Evolutionary conservation across 2,329 filamentous ascomycete genomes (phyloP), one percentile per base, ranked within the genome.

Genomic region (Trichoderma gracile): DNA sequence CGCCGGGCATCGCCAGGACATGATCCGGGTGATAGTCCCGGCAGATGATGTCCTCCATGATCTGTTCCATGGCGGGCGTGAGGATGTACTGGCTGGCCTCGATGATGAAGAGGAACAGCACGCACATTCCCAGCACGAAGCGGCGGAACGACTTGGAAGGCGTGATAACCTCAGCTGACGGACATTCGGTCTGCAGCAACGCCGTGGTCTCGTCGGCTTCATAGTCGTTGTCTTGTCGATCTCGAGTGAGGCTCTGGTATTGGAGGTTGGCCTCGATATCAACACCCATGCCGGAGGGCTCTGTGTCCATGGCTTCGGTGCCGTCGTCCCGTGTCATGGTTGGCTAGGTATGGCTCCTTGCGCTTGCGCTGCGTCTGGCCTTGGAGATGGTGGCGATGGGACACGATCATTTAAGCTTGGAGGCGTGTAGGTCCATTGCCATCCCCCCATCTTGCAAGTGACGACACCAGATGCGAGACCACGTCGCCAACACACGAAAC

Each of bases 31-130:
- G 82, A 66, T 80, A 77, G 17, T 76, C 69, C 25, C 80, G 79
- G 71, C 85, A 87, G 50, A 85, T 79, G 52, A 85, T 78, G 58
- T 79, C 77, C 70, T 87, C 84, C 67, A 82, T 78, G 57, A 86
- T 78, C 60, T 81, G 79, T 56, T 79, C 81, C 50, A 74, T 70
- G 0, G 84, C 81, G 3, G 82, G 76, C 21, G 61, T 76, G 67
- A 72, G 75, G 62, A 74, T 71, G 63, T 69, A 74, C 12, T 77
- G 69, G 65, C 78, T 79, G 14, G 81, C 73, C 55, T 80, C 78
- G 58, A 81, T 67, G 47, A 83, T 67, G 57, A 83, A 74, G 46
- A 84, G 67, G 25, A 78, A 74, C 2, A 80, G 17, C 49, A 78
- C 67, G 63, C 73, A 74, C 69, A 78, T 73, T 15, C 68, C 59